Evolutionary conservation across 2,329 filamentous ascomycete species (phyloP).

Genomic region (Lanzia echinophila): DNA sequence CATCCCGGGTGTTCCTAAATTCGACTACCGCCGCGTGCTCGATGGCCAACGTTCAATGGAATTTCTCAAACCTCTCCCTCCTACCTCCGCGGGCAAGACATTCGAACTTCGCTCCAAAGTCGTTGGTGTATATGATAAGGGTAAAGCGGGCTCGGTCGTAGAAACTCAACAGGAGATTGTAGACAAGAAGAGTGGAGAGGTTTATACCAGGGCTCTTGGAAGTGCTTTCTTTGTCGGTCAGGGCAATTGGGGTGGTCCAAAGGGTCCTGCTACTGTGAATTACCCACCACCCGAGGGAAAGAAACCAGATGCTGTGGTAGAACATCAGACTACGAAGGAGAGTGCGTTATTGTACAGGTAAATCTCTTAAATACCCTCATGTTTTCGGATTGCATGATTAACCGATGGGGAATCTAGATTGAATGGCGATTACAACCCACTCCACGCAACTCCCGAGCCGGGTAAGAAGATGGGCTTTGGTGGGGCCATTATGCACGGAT

Average conservation of each 20-base stretch:
- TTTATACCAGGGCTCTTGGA: slow-evolving; percentile 53
- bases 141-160: slow-evolving; percentile 60
- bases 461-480: slow-evolving; percentile 88
- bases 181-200: slow-evolving; percentile 49
- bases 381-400: not conserved
- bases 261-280: slow-evolving; percentile 73
- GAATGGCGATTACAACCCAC: slow-evolving; percentile 91
- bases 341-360: slow-evolving; percentile 68
- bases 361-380: slow-evolving; percentile 11
- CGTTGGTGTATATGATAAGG: slow-evolving; percentile 67
- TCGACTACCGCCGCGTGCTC: slow-evolving; percentile 55
- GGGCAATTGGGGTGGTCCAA: slow-evolving; percentile 79
- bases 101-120: slow-evolving; percentile 61
- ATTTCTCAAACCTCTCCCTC: slow-evolving; percentile 57
- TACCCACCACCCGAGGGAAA: slow-evolving; percentile 70
- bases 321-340: slow-evolving; percentile 63
- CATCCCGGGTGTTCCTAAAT: slow-evolving; percentile 60
- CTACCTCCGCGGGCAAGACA: slow-evolving; percentile 50
- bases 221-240: slow-evolving; percentile 63
- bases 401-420: slow-evolving; percentile 43
- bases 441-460: slow-evolving; percentile 80
- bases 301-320: slow-evolving; percentile 62
- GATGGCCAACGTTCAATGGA: slow-evolving; percentile 62
- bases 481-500: slow-evolving; percentile 80
- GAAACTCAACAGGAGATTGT: slow-evolving; percentile 61